Evolutionary conservation across 768 basidiomycete genomes (phyloP), one percentile per base, ranked within the genome.

Genomic region (Rhodotorula paludigena): DNA sequence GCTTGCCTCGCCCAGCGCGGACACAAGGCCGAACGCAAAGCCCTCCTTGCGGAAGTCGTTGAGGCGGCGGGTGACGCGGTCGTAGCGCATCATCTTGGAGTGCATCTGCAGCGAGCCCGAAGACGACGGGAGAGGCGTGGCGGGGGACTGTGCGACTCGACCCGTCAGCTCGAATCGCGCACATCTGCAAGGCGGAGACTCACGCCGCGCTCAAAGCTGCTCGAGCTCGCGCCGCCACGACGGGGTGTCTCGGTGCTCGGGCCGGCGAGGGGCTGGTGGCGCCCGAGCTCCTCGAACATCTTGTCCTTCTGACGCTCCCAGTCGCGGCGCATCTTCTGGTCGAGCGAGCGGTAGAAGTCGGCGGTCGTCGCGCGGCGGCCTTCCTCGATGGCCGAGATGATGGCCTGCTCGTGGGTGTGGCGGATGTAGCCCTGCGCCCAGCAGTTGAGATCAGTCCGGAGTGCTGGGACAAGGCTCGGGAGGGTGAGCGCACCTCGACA

Each of bases 51-150:
- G 82, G 1, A 89, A 84, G 45, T 82, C 78, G 80, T 96, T 92
- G 57, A 97, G 80, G 32, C 89, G 85, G 12, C 84, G 81, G 49
- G 97, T 81, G 39, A 89, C 86, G 55, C 85, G 85, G 80, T 93
- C 89, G 77, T 97, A 99, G 20, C 86, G 87, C 88, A 97, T 90
- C 92, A 97, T 92, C 79, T 89, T 90, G 78, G 84, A 86, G 78
- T 93, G 92, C 87, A 76, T 76, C 58, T 74, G 69, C 45, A 75
- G 66, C 12, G 74, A 67, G 32, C 38, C 53, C 20, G 44, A 21
- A 2, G 49, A 25, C 2, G 41, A 42, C 32, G 51, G 52, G 16
- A 36, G 54, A 14, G 51, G 48, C 0, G 47, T 28, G 28, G 48
- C 30, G 8, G 45, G 45, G 28, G 42, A 39, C 14, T 47, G 6